A percentile compares a stretch with the other conserved stretches of the same genome.
These are phyloP conservation scores for Drosera capensis DNA, from an alignment of 148 eudicot genomes.

Conservation along the genomic window DNA sequence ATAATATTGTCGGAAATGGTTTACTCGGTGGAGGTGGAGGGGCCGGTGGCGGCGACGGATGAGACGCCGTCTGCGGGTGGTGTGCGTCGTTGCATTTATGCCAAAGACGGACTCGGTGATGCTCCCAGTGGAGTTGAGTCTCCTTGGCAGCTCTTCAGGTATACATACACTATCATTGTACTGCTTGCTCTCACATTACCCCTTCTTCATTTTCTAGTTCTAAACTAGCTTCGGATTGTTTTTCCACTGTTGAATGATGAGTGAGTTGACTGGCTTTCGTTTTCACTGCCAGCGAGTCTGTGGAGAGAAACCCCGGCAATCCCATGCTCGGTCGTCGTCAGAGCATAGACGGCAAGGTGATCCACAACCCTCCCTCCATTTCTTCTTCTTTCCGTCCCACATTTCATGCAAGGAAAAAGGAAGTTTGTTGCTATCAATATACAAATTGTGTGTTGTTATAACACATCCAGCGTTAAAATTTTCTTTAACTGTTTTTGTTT, in stretches of 20 bases:
- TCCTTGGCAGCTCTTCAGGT: conserved; percentile 91
- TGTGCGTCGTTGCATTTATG: conserved; percentile 66
- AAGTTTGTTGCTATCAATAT: no score
- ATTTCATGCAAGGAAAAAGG: neutral
- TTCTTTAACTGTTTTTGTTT: no score
- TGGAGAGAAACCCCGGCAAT: conserved; percentile 34
- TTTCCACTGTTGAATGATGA: neutral
- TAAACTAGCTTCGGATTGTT: neutral
- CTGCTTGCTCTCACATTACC: neutral
- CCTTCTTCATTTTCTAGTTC: neutral
- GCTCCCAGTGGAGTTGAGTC: conserved; percentile 35
- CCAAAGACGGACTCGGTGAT: conserved; percentile 64
- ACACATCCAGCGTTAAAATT: no score
- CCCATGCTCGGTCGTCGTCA: conserved; percentile 74
- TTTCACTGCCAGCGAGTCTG: conserved; percentile 41
- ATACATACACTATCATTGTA: neutral
- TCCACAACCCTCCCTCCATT: neutral
- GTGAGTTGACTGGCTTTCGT: no score
- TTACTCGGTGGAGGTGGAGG: conserved; percentile 63
- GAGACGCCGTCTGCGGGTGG: conserved; percentile 62
- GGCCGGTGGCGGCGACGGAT: conserved; percentile 26
- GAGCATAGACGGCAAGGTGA: conserved; percentile 52
- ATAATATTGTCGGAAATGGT: no score
- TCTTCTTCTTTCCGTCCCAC: neutral
- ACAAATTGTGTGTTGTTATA: no score